Percentiles rank a stretch among this genome's conserved stretches.
These are phyloP conservation scores for Hemileccinum rubropunctum DNA, from an alignment of 768 basidiomycete species.

Conservation along the genomic window DNA sequence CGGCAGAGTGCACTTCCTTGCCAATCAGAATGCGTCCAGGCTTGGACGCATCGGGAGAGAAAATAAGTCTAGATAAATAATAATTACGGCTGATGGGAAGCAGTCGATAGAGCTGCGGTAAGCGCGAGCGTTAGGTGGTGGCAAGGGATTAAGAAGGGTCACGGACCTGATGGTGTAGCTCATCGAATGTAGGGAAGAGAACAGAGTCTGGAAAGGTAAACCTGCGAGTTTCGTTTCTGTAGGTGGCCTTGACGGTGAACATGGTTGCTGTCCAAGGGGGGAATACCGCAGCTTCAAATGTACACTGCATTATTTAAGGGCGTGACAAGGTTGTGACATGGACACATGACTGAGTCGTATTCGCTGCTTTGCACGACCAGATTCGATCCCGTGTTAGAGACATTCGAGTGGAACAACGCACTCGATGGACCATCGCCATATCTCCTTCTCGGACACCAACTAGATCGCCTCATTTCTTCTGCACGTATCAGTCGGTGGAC, in stretches of 20 bases:
- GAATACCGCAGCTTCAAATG: slow-evolving; percentile 21
- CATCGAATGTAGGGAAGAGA: slow-evolving; percentile 59
- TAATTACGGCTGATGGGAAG: slow-evolving; percentile 61
- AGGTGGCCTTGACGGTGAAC: slow-evolving; percentile 82
- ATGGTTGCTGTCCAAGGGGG: slow-evolving; percentile 37
- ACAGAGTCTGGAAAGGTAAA: slow-evolving; percentile 51
- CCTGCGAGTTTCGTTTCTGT: slow-evolving; percentile 65
- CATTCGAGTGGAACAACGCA: slow-evolving; percentile 57
- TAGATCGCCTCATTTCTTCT: slow-evolving; percentile 55
- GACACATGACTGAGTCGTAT: slow-evolving; percentile 18
- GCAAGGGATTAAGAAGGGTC: slow-evolving; percentile 1
- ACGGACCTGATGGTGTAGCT: slow-evolving; percentile 62
- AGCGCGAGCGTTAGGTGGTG: slow-evolving; percentile 19
- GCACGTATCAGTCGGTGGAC: slow-evolving; percentile 52
- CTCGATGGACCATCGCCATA: slow-evolving; percentile 51
- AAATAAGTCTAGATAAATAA: slow-evolving; percentile 65
- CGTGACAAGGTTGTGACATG: slow-evolving; percentile 22
- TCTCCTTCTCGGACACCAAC: slow-evolving; percentile 59
- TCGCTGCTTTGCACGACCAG: slow-evolving; percentile 53
- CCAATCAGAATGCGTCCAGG: slow-evolving; percentile 59
- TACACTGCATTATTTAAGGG: slow-evolving; percentile 14
- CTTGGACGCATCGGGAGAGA: slow-evolving; percentile 58
- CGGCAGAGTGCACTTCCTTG: slow-evolving; percentile 53
- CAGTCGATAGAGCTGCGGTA: slow-evolving; percentile 60
- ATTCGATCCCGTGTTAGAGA: slow-evolving; percentile 51